Conservation (phyloP, 352 stramenopile genomes). For the Blastocystis hominis region DNA sequence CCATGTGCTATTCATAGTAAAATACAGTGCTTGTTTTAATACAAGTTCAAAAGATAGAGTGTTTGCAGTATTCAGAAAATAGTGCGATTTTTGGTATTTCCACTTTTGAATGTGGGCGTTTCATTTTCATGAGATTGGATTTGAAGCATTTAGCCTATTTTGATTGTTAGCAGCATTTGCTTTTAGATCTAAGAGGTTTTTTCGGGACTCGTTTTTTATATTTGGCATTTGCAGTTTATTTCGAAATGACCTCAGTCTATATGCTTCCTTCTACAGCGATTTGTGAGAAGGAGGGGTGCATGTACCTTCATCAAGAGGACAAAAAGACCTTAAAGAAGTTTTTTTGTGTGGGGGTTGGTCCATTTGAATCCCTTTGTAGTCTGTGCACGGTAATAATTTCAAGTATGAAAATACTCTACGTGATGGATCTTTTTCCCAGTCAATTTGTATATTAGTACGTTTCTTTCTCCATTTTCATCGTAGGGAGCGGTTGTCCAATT, state of each 20-base stretch:
- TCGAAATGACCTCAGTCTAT: neutral
- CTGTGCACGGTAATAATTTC: neutral
- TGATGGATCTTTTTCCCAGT: neutral
- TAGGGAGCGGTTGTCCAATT: constrained; percentile 33
- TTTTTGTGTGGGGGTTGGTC: neutral
- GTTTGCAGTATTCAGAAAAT: no score
- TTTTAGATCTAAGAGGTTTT: no score
- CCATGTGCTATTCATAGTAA: neutral
- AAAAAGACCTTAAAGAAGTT: constrained; percentile 46
- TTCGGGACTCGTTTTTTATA: neutral
- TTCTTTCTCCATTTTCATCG: neutral
- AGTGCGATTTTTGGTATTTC: no score
- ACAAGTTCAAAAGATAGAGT: no score
- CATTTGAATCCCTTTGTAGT: neutral
- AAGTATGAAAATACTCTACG: neutral
- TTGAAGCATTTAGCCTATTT: no score
- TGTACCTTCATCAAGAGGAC: constrained; percentile 48
- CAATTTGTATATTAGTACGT: neutral
- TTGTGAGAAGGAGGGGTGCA: constrained; percentile 25
- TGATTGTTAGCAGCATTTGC: no score
- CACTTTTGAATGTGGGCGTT: no score
- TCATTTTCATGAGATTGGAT: no score
- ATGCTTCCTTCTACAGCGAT: neutral
- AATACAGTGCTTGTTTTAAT: neutral
- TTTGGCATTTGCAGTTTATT: neutral